These are phyloP conservation scores for Cryptococcus depauperatus DNA, from an alignment of 1,284 basidiomycete genomes.

Conservation along the genomic window DNA sequence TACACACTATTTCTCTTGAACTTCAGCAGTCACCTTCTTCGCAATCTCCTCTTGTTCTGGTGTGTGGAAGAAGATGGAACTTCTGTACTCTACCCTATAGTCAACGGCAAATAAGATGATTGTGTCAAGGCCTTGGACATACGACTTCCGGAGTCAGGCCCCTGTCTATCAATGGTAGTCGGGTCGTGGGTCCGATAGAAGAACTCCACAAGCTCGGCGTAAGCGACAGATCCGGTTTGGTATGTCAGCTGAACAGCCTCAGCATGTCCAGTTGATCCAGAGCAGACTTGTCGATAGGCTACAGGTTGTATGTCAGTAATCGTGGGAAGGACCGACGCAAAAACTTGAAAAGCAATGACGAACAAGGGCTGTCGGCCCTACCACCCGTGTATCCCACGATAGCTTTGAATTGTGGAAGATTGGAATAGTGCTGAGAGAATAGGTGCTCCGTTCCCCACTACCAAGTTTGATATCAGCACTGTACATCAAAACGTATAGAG, in stretches of 20 bases:
- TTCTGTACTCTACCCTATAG: slow-evolving; percentile 86
- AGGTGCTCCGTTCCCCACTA: slow-evolving; percentile 79
- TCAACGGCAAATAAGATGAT: neutral
- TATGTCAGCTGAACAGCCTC: slow-evolving; percentile 83
- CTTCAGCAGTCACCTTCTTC: slow-evolving; percentile 68
- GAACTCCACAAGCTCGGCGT: slow-evolving; percentile 82
- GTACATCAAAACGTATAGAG: no score
- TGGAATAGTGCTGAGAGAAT: slow-evolving; percentile 69
- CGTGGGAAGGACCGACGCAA: neutral
- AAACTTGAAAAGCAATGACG: slow-evolving; percentile 7
- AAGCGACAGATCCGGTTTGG: slow-evolving; percentile 66
- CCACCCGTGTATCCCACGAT: slow-evolving; percentile 78
- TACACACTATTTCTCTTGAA: slow-evolving; percentile 67
- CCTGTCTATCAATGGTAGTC: slow-evolving; percentile 71
- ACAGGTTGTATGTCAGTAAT: slow-evolving; percentile 1
- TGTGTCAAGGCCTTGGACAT: slow-evolving; percentile 37
- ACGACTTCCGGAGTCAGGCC: slow-evolving; percentile 65
- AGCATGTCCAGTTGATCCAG: slow-evolving; percentile 76
- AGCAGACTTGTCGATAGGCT: slow-evolving; percentile 69
- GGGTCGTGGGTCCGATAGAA: slow-evolving; percentile 94
- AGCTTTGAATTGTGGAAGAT: slow-evolving; percentile 53
- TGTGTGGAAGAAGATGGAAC: slow-evolving; percentile 77
- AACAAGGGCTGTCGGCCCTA: slow-evolving; percentile 36
- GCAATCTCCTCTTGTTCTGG: slow-evolving; percentile 69
- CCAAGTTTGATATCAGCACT: no score